phyloP scores from a whole-genome alignment of 176 grass and related monocot genomes.

The Rhynchospora tenuis region DNA sequence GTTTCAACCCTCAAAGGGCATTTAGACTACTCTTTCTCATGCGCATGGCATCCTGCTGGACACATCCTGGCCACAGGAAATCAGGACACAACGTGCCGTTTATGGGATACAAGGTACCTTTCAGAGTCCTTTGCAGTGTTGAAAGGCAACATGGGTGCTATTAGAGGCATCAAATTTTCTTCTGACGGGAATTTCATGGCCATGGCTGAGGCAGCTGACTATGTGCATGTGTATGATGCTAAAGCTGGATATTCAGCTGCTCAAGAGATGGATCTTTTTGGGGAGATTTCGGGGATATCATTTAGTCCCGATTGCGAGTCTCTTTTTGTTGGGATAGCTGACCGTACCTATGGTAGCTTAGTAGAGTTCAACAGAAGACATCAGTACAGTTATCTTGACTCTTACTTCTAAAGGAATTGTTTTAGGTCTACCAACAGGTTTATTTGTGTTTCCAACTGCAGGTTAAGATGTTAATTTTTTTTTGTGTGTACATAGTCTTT shows the following conservation, averaged over 20 bases:
- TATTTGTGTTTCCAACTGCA: neutral
- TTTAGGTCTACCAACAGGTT: neutral
- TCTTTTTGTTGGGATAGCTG: slow-evolving; percentile 68
- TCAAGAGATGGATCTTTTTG: slow-evolving; percentile 83
- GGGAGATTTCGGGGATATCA: slow-evolving; percentile 73
- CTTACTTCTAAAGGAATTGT: slow-evolving; percentile 10
- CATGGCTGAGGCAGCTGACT: slow-evolving; percentile 71
- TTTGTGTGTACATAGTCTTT: neutral
- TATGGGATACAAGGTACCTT: slow-evolving; percentile 63
- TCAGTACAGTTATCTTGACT: slow-evolving; percentile 49
- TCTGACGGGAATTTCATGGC: slow-evolving; percentile 71
- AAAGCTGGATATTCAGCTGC: slow-evolving; percentile 36
- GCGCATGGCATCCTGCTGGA: slow-evolving; percentile 63
- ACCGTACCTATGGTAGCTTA: slow-evolving; percentile 65
- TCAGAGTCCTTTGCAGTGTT: slow-evolving; percentile 58
- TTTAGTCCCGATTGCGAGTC: slow-evolving; percentile 66
- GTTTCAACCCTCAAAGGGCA: slow-evolving; percentile 47
- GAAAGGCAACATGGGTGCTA: slow-evolving; percentile 62
- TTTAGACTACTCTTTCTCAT: slow-evolving; percentile 77
- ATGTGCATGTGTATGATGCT: slow-evolving; percentile 64
- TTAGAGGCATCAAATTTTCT: slow-evolving; percentile 69
- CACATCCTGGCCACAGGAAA: slow-evolving; percentile 57
- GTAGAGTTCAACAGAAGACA: slow-evolving; percentile 66
- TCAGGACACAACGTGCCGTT: slow-evolving; percentile 62
- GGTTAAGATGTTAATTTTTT: neutral